These are phyloP conservation scores for Phytophthora fragariaefolia DNA, from an alignment of 352 stramenopile genomes.

Conservation along the genomic window DNA sequence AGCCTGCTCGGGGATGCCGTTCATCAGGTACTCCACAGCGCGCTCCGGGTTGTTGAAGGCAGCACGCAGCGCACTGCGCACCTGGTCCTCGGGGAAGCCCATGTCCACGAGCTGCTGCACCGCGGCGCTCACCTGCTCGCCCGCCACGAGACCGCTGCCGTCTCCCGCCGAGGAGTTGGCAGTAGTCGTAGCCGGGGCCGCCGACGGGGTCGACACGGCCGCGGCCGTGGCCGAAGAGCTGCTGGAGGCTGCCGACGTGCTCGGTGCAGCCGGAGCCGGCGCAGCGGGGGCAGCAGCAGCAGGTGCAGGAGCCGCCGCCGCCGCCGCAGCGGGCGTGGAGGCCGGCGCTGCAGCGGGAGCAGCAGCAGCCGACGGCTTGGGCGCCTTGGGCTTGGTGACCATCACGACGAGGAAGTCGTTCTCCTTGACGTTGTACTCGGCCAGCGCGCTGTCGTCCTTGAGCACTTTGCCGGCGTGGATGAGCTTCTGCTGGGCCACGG, in stretches of 20 bases:
- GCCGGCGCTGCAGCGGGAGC: constrained; percentile 30
- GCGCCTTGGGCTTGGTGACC: constrained; percentile 87
- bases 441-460: constrained; percentile 82
- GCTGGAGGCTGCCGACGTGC: constrained; percentile 77
- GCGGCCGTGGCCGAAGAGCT: constrained; percentile 63
- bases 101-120: constrained; percentile 87
- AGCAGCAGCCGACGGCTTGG: constrained; percentile 50
- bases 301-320: constrained; percentile 33
- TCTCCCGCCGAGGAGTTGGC: constrained; percentile 27
- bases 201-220: constrained; percentile 74
- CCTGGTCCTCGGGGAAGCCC: constrained; percentile 90
- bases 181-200: constrained; percentile 49
- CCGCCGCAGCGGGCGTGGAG: constrained; percentile 1
- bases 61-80: constrained; percentile 72
- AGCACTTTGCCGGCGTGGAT: constrained; percentile 91
- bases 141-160: constrained; percentile 22
- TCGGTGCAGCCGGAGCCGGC: constrained; percentile 43
- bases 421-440: constrained; percentile 89
- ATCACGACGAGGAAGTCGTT: constrained; percentile 91
- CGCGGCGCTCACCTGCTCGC: constrained; percentile 57
- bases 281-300: constrained; percentile 37
- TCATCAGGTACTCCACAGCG: constrained; percentile 91
- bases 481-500: constrained; percentile 81
- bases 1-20: constrained; percentile 75
- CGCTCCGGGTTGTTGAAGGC: constrained; percentile 90